Base-by-base conservation (phyloP, 2,329 filamentous ascomycete genomes). In the Aspergillus sergii region DNA sequence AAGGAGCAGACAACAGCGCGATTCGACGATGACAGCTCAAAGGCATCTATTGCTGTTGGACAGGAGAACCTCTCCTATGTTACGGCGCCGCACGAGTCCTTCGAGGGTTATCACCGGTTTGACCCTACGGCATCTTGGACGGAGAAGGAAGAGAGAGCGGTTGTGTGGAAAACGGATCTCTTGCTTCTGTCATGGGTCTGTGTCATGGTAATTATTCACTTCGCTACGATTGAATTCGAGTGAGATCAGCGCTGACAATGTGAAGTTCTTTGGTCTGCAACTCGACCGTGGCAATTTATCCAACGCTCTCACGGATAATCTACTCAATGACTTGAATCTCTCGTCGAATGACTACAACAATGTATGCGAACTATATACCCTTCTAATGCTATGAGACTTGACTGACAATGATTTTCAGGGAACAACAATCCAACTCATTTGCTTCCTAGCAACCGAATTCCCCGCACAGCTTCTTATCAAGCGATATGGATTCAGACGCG, bases 401-500 rank as follows among this genome's bases (percentile, higher is more conserved):
- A n/a, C 26, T 62, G 3, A 51, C 28, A 30, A 43, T 16, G 5
- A 23, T 12, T 5, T 8, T 4, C 23, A 71, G 69, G 72, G 72
- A 11, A 64, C 60, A 8, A 71, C 71, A 19, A 70, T 73, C 39
- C 69, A 72, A 55, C 59, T 70, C 3, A 48, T 73, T 10, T 70
- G 65, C 60, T 73, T 72, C 54, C 62, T 73, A 1, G 62, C 68
- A 3, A 80, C 81, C 1, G 81, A 82, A 57, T 72, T 83, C 19
- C 81, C 81, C 0, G 81, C 80, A 0, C 81, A 83, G 53, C 75
- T 83, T 8, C 76, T 83, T 23, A 81, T 79, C 46, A 83, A 83
- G 66, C 79, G 80, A 57, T 69, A 80, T 10, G 80, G 81, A 0
- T 80, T 81, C 2, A 78, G 81, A 57, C 77, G 79, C 12, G 82